phyloP scores from a whole-genome alignment of 495 filamentous ascomycete genomes.

The Choiromyces venosus region DNA sequence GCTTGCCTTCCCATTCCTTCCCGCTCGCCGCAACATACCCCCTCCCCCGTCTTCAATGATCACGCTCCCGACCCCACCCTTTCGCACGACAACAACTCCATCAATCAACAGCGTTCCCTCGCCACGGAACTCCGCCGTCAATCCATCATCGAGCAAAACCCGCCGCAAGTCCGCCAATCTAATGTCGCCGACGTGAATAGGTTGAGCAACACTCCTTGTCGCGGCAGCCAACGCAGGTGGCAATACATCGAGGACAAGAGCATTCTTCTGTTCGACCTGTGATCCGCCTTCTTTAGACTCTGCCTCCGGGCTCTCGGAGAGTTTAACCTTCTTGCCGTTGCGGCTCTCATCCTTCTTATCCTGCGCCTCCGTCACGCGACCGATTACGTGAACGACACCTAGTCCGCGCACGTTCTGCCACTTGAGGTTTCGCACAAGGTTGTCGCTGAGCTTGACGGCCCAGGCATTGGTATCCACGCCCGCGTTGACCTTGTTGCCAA shows the following conservation, averaged over 20 bases:
- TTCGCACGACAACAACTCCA: conserved; percentile 77
- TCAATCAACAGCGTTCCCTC: conserved; percentile 90
- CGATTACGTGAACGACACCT: conserved; percentile 60
- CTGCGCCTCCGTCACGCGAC: conserved; percentile 30
- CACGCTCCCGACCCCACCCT: conserved; percentile 67
- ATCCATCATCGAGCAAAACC: conserved; percentile 72
- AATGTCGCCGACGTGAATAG: conserved; percentile 90
- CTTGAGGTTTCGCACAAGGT: conserved; percentile 72
- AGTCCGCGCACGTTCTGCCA: conserved; percentile 92
- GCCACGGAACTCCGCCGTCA: conserved; percentile 86
- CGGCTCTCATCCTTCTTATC: conserved; percentile 32
- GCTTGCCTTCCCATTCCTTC: conserved; percentile 49
- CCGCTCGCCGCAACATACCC: conserved; percentile 48
- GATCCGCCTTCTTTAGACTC: conserved; percentile 36
- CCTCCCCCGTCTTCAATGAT: conserved; percentile 81
- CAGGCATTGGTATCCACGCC: conserved; percentile 98
- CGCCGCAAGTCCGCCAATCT: conserved; percentile 81
- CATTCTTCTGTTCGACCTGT: conserved; percentile 21
- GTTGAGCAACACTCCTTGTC: conserved; percentile 70
- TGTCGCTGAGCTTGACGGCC: conserved; percentile 81
- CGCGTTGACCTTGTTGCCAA: conserved; percentile 70
- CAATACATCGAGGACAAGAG: conserved; percentile 70
- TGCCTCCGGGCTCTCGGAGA: conserved; percentile 42
- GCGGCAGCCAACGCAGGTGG: conserved; percentile 71
- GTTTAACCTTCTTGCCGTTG: conserved; percentile 59